phyloP scores from a whole-genome alignment of 2,329 filamentous ascomycete genomes.

The Taxawa tesnikishii region DNA sequence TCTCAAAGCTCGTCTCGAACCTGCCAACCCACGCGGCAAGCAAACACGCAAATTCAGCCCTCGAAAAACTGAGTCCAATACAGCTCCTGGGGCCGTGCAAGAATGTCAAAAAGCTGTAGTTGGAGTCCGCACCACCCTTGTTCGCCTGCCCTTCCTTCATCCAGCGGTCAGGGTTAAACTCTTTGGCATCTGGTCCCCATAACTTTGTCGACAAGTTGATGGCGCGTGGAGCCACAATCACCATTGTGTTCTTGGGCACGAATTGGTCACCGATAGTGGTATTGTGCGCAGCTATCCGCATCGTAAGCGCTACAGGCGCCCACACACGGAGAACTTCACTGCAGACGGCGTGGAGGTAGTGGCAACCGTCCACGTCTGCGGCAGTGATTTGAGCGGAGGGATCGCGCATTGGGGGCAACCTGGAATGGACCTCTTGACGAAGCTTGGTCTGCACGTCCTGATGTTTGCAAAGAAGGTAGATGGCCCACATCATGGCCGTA shows the following conservation, averaged over 20 bases:
- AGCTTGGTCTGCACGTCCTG: constrained; percentile 36
- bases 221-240: constrained; percentile 54
- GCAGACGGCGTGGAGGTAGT: constrained; percentile 69
- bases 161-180: constrained; percentile 75
- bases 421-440: constrained; percentile 36
- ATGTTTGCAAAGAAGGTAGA: constrained; percentile 39
- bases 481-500: constrained; percentile 40
- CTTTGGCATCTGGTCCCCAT: constrained; percentile 64
- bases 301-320: constrained; percentile 57
- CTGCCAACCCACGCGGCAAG: constrained; percentile 64
- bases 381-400: constrained; percentile 32
- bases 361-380: constrained; percentile 56
- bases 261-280: constrained; percentile 52
- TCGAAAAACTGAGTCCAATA: constrained; percentile 72
- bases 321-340: constrained; percentile 65
- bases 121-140: constrained; percentile 60
- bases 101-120: constrained; percentile 72
- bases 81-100: constrained; percentile 77
- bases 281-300: constrained; percentile 52
- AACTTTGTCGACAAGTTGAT: constrained; percentile 56
- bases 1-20: constrained; percentile 58
- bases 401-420: constrained; percentile 31
- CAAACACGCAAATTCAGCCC: constrained; percentile 73
- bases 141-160: constrained; percentile 41
- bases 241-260: constrained; percentile 57